Percentiles rank a stretch among this genome's conserved stretches.
Evolutionary conservation across 306 rosid species (phyloP).

Genomic region (Rosa persica): DNA sequence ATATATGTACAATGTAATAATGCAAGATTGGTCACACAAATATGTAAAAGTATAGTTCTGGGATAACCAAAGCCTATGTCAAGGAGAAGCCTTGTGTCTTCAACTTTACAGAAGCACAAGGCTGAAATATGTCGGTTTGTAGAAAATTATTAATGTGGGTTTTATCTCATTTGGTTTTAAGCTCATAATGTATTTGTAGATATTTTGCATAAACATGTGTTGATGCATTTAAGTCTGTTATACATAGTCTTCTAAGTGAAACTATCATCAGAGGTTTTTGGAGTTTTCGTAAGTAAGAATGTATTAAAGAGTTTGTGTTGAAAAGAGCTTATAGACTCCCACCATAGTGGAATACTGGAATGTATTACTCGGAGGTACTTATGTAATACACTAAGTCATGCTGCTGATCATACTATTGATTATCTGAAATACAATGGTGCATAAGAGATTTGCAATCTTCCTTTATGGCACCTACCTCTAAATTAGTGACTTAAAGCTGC

Average conservation of each 20-base stretch:
- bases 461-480: background rate
- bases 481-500: background rate
- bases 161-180: background rate
- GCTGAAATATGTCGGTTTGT: background rate
- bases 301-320: background rate
- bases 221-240: background rate
- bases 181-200: background rate
- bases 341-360: background rate
- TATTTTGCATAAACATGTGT: background rate
- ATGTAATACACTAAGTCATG: background rate
- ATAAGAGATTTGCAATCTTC: slow-evolving; percentile 1
- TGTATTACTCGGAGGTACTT: background rate
- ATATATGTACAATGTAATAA: background rate
- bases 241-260: background rate
- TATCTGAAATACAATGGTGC: background rate
- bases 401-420: background rate
- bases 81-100: background rate
- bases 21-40: background rate
- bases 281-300: background rate
- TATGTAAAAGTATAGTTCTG: background rate
- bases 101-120: background rate
- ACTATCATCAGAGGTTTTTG: background rate
- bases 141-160: background rate
- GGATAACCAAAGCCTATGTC: background rate
- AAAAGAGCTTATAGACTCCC: background rate